Evolutionary conservation across 176 grass and related monocot species (phyloP).

Genomic region (Eleusine indica): DNA sequence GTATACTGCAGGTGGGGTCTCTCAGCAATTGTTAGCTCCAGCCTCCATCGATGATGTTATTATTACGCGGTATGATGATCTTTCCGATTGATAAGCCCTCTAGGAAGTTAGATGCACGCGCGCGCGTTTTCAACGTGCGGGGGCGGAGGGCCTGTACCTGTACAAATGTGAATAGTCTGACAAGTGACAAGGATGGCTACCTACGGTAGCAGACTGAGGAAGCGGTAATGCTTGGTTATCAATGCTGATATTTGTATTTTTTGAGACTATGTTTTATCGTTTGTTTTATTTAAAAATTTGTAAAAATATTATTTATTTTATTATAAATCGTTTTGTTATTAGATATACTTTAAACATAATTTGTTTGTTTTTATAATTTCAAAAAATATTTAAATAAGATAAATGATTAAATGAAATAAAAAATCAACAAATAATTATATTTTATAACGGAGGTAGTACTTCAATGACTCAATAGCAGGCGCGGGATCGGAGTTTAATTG

Average conservation of each 20-base stretch:
- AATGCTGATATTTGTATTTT: not conserved
- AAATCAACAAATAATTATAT: too few relatives aligned
- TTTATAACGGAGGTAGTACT: too few relatives aligned
- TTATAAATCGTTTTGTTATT: too few relatives aligned
- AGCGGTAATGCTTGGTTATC: too few relatives aligned
- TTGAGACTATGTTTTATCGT: too few relatives aligned
- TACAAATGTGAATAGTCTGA: not conserved
- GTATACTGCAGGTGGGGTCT: too few relatives aligned
- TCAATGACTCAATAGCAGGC: not conserved
- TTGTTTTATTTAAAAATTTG: too few relatives aligned
- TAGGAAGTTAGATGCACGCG: not conserved
- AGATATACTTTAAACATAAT: too few relatives aligned
- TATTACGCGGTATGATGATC: not conserved
- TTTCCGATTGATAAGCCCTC: not conserved
- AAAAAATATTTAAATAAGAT: too few relatives aligned
- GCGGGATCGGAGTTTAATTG: not conserved
- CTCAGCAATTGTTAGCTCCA: not conserved
- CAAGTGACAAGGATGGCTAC: not conserved
- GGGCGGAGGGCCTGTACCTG: not conserved
- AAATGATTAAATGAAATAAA: too few relatives aligned
- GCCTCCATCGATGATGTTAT: not conserved
- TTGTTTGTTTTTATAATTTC: too few relatives aligned
- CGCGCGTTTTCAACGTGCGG: not conserved
- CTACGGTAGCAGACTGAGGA: not conserved
- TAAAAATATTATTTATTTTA: too few relatives aligned